These are phyloP conservation scores for Hypoxylon sp. DNA, from an alignment of 2,329 filamentous ascomycete species.

Conservation along the genomic window DNA sequence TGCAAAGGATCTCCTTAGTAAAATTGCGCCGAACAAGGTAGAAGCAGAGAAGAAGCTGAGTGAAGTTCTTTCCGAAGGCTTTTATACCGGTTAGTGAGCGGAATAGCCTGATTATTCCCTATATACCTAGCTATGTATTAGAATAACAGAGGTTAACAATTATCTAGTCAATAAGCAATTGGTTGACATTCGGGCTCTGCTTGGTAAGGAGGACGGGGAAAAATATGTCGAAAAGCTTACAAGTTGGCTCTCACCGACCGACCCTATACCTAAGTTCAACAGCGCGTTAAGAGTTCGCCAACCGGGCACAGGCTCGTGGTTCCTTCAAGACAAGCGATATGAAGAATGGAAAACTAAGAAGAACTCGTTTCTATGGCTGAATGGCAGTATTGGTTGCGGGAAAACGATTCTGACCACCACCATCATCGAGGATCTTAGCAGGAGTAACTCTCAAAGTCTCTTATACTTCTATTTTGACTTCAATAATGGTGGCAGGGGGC, in stretches of 20 bases:
- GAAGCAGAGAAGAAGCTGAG: conserved; percentile 11
- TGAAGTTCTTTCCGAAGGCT: conserved; percentile 2
- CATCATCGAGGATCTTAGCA: conserved; percentile 52
- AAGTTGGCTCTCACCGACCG: conserved; percentile 55
- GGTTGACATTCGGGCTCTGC: no score
- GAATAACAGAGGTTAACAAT: no score
- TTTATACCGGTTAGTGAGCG: conserved; percentile 1
- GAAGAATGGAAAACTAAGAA: conserved; percentile 51
- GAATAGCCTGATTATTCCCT: not conserved
- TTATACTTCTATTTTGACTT: conserved; percentile 60
- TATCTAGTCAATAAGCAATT: no score
- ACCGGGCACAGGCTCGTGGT: conserved; percentile 55
- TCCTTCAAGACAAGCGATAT: conserved; percentile 53
- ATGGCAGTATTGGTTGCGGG: conserved; percentile 60
- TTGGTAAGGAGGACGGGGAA: no score
- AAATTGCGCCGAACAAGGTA: conserved; percentile 24
- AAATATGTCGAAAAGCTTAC: not conserved
- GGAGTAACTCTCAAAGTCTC: conserved; percentile 4
- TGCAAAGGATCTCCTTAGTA: conserved; percentile 40
- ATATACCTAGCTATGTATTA: no score
- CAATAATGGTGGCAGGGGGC: conserved; percentile 57
- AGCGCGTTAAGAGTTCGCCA: conserved; percentile 53
- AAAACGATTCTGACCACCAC: conserved; percentile 60
- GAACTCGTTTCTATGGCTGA: conserved; percentile 56
- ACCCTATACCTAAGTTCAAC: conserved; percentile 54